These are phyloP conservation scores for Penicillium canariense DNA, from an alignment of 495 filamentous ascomycete genomes.

Conservation along the genomic window DNA sequence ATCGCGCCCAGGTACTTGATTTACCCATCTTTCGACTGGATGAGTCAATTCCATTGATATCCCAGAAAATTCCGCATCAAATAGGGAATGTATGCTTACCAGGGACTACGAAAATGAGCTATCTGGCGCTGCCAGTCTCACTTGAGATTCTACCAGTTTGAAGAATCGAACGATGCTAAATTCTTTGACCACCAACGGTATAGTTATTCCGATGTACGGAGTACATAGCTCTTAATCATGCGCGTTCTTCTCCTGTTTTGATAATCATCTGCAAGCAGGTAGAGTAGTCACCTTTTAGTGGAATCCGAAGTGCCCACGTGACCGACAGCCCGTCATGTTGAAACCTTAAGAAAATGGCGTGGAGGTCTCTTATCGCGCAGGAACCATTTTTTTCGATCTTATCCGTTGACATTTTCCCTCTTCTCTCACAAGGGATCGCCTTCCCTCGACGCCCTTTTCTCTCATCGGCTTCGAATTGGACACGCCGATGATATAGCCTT, in stretches of 20 bases:
- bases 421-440: background rate
- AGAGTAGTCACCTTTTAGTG: too few relatives aligned
- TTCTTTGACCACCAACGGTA: too few relatives aligned
- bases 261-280: too few relatives aligned
- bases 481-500: background rate
- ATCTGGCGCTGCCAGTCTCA: too few relatives aligned
- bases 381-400: slow-evolving; percentile 19
- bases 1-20: background rate
- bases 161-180: too few relatives aligned
- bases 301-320: too few relatives aligned
- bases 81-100: background rate
- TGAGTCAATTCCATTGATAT: background rate
- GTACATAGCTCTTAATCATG: too few relatives aligned
- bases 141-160: too few relatives aligned
- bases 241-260: too few relatives aligned
- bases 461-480: background rate
- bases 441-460: background rate
- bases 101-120: slow-evolving; percentile 1
- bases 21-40: background rate
- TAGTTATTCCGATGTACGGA: too few relatives aligned
- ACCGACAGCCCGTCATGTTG: too few relatives aligned
- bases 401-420: slow-evolving; percentile 4
- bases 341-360: background rate
- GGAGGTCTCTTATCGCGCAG: slow-evolving; percentile 8
- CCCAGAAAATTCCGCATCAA: background rate